Evolutionary conservation across 208 protist genomes (phyloP).

Genomic region (Crithidia acanthocephali): DNA sequence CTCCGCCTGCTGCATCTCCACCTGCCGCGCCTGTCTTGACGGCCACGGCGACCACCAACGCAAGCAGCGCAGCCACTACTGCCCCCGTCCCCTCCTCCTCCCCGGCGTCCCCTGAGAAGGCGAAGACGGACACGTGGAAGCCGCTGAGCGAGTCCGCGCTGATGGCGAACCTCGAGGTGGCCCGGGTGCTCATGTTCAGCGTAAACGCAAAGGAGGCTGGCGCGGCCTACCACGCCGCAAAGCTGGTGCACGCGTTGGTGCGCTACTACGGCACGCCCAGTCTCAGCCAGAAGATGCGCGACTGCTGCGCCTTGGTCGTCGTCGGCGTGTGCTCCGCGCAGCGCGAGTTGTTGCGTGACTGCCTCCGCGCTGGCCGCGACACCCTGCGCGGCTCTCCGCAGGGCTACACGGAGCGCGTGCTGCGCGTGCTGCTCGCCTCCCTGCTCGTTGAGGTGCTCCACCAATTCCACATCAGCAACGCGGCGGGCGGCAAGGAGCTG

Average conservation of each 20-base stretch:
- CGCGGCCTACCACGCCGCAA: conserved; percentile 17
- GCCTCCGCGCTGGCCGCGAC: conserved; percentile 10
- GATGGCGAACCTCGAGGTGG: conserved; percentile 50
- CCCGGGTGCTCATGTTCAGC: conserved; percentile 32
- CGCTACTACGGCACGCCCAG: conserved; percentile 21
- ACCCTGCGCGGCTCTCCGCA: conserved; percentile 6
- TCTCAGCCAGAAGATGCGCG: conserved; percentile 35
- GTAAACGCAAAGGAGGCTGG: conserved; percentile 27
- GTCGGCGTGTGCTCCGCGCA: conserved; percentile 29
- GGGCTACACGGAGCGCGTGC: conserved; percentile 19
- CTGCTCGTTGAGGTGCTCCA: conserved; percentile 38
- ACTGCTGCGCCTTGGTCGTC: conserved; percentile 30
- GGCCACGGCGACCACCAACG: not conserved
- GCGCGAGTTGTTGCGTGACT: conserved; percentile 17
- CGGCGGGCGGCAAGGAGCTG: conserved; percentile 9
- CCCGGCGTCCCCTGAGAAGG: not conserved
- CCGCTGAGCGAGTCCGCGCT: conserved; percentile 60
- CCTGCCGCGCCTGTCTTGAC: not conserved
- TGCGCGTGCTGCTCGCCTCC: conserved; percentile 34
- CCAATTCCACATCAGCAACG: conserved; percentile 34
- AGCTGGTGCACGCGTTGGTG: conserved; percentile 16
- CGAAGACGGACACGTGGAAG: conserved; percentile 23
- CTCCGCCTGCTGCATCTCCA: not conserved
- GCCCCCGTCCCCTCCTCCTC: not conserved
- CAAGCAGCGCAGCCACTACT: not conserved